Base-by-base conservation (phyloP, 2,329 filamentous ascomycete genomes). In the Ophiostoma sp. region DNA sequence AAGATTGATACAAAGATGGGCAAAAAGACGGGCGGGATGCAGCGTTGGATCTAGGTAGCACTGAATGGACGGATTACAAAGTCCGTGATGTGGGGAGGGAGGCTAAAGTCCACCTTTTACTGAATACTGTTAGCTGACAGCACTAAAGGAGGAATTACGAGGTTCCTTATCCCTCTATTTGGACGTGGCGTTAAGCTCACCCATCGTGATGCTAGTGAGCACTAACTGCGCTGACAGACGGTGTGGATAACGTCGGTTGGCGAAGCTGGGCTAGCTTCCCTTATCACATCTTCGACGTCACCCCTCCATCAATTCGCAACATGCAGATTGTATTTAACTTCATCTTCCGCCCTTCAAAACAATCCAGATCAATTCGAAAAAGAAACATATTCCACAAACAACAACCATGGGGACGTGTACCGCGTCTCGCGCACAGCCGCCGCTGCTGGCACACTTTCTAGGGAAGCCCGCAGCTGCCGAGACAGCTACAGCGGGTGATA, bases 401-500 rank as follows among this genome's bases (percentile, higher is more conserved):
- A 15, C 39, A 28, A 7, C 11, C n/a, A 70, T 70, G 50, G 48
- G 45, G 12, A 17, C 22, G 3, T 12, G 31, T 4, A 11, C 22
- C 0, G 15, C 6, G 22, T 12, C 19, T 22, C 69, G 55, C 5
- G 69, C 69, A 5, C 52, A 61, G 25, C 69, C 69, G 69, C 69
- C 69, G 55, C 55, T 70, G 15, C 36, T 61, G 52, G 69, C 22
- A 25, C 39, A 61, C 52, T 70, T 70, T 57, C 45, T 50, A 4
- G 45, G 22, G 25, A 50, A n/a, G 22, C 28, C 42, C 17, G 39
- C 59, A 45, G 55, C 17, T 19, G 3, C 28, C 55, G 28, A 19
- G 36, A 28, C 42, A 68, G 42, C 45, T 50, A 6, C 45, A 48
- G 17, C 42, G 17, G 42, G n/a, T n/a, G n/a, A n/a, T 48, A 15